phyloP scores from a whole-genome alignment of 1,139 yeast genomes.

The Saccharomyces hybrid region DNA sequence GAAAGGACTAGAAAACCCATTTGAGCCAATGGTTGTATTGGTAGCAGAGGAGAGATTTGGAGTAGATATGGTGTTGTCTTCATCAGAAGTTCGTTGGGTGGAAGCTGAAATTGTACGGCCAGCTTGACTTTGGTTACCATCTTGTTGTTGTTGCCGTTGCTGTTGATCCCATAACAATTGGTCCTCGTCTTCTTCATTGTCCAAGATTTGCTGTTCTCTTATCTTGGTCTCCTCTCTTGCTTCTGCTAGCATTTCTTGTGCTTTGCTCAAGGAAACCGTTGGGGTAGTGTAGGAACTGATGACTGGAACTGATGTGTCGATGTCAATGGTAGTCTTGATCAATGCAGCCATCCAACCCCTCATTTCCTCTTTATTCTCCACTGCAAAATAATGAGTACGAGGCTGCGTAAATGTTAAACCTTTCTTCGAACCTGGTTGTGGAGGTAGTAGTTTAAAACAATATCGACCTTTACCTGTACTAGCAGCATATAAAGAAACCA shows the following conservation, averaged over 20 bases:
- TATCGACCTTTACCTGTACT: slow-evolving; percentile 88
- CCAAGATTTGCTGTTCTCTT: slow-evolving; percentile 41
- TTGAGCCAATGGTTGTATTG: slow-evolving; percentile 11
- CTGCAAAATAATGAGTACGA: slow-evolving; percentile 91
- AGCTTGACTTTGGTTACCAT: neutral
- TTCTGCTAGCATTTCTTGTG: slow-evolving; percentile 76
- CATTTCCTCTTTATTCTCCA: slow-evolving; percentile 86
- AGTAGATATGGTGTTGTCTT: slow-evolving; percentile 4
- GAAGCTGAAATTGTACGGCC: neutral
- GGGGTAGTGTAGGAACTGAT: slow-evolving; percentile 94
- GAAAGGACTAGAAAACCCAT: slow-evolving; percentile 56
- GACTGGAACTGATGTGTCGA: slow-evolving; percentile 88
- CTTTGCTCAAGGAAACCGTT: slow-evolving; percentile 77
- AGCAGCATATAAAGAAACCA: slow-evolving; percentile 82
- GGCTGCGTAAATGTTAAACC: slow-evolving; percentile 96
- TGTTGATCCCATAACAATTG: slow-evolving; percentile 8
- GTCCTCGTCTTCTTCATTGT: slow-evolving; percentile 7
- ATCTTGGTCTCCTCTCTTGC: slow-evolving; percentile 66
- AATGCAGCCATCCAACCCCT: slow-evolving; percentile 91
- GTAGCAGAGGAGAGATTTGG: slow-evolving; percentile 5
- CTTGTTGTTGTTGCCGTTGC: neutral
- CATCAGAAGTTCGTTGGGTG: slow-evolving; percentile 3
- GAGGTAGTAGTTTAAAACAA: slow-evolving; percentile 90
- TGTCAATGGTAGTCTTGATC: slow-evolving; percentile 92
- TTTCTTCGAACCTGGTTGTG: slow-evolving; percentile 94